Evolutionary conservation across 2,329 filamentous ascomycete genomes (phyloP).

Genomic region (Hypoxylon sp.): DNA sequence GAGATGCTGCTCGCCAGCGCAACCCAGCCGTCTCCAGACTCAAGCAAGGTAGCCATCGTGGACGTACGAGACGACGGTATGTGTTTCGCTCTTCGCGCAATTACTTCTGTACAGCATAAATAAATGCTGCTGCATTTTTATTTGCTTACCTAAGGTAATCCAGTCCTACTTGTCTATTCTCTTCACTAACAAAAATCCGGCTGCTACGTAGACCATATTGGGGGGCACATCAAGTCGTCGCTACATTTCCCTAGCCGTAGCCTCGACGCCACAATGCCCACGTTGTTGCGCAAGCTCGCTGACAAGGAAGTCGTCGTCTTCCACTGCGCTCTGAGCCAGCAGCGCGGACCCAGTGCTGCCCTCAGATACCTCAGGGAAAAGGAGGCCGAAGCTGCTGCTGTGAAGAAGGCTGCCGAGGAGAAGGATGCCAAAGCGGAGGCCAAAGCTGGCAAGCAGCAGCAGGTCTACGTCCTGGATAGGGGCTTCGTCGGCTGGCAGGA

Average conservation of each 20-base stretch:
- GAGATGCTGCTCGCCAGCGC: slow-evolving; percentile 70
- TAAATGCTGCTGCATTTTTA: background rate
- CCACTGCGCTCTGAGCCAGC: slow-evolving; percentile 93
- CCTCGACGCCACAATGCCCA: slow-evolving; percentile 83
- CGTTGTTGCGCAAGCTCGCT: slow-evolving; percentile 82
- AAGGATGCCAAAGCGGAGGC: slow-evolving; percentile 47
- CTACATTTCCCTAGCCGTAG: slow-evolving; percentile 80
- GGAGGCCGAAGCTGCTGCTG: slow-evolving; percentile 59
- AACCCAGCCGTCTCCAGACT: slow-evolving; percentile 53
- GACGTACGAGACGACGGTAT: slow-evolving; percentile 89
- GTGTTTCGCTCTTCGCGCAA: slow-evolving; percentile 40
- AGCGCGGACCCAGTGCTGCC: slow-evolving; percentile 88
- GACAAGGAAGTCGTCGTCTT: slow-evolving; percentile 90
- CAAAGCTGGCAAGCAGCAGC: slow-evolving; percentile 66
- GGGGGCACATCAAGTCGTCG: slow-evolving; percentile 87
- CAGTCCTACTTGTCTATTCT: background rate
- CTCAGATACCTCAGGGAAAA: slow-evolving; percentile 82
- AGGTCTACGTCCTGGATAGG: slow-evolving; percentile 83
- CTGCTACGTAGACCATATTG: slow-evolving; percentile 78
- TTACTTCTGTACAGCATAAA: background rate
- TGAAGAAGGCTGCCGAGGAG: slow-evolving; percentile 49
- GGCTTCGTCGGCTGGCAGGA: slow-evolving; percentile 95
- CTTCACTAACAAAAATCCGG: background rate
- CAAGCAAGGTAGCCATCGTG: slow-evolving; percentile 76
- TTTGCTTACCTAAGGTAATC: background rate